Evolutionary conservation across 805 yeast genomes (phyloP).

Genomic region (Saccharomycopsis olivae): DNA sequence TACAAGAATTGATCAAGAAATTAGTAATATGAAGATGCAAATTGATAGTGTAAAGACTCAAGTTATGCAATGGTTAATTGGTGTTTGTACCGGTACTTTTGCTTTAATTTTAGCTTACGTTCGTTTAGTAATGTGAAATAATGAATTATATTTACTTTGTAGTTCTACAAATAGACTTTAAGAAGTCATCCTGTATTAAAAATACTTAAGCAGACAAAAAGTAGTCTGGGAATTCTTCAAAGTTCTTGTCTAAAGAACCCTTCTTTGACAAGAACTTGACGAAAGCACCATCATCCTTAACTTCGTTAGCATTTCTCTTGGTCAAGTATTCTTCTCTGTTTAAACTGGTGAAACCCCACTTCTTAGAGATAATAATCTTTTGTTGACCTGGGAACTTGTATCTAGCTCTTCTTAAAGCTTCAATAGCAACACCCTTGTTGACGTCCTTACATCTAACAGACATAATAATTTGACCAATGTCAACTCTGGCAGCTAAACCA

Average conservation of each 20-base stretch:
- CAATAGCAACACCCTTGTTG: conserved; percentile 95
- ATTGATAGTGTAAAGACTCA: conserved; percentile 93
- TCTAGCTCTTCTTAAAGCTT: conserved; percentile 99
- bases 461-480: conserved; percentile 96
- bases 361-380: conserved; percentile 97
- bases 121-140: conserved; percentile 53
- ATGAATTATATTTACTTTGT: not conserved
- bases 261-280: conserved; percentile 96
- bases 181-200: not conserved
- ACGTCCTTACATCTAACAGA: conserved; percentile 97
- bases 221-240: conserved; percentile 88
- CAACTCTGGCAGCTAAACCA: conserved; percentile 99
- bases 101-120: conserved; percentile 90
- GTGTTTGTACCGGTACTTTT: conserved; percentile 97
- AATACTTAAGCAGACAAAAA: conserved; percentile 34
- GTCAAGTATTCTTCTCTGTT: conserved; percentile 94
- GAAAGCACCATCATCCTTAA: conserved; percentile 99
- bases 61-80: conserved; percentile 96
- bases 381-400: conserved; percentile 99
- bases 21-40: conserved; percentile 89
- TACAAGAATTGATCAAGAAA: conserved; percentile 90
- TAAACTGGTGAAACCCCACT: conserved; percentile 99
- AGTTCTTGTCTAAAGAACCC: conserved; percentile 91
- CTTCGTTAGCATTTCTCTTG: conserved; percentile 95
- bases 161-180: not conserved